phyloP scores from a whole-genome alignment of 345 rosid genomes.

The Clausena lansium region DNA sequence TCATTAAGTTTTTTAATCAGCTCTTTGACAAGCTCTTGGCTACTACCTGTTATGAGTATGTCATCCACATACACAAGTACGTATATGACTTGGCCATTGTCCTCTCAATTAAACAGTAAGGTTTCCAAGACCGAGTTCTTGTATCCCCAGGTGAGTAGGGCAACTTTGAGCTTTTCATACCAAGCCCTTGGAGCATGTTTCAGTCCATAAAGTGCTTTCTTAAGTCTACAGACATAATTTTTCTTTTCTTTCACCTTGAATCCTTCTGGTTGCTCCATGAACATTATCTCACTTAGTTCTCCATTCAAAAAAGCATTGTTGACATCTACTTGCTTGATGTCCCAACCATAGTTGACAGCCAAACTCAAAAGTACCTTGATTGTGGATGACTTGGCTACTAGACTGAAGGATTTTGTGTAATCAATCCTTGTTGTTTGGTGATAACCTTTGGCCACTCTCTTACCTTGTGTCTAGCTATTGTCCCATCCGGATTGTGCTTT shows the following conservation, averaged over 20 bases:
- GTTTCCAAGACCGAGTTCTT: not conserved
- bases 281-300: not conserved
- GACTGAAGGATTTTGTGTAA: not conserved
- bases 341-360: not conserved
- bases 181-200: not conserved
- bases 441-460: not conserved
- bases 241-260: not conserved
- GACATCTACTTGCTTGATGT: not conserved
- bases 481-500: not conserved
- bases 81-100: not conserved
- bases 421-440: not conserved
- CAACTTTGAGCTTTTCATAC: not conserved
- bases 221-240: no score
- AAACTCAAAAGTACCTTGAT: not conserved
- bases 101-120: not conserved
- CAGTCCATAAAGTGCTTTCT: no score
- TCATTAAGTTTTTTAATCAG: not conserved
- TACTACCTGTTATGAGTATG: no score
- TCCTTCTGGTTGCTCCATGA: not conserved
- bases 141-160: not conserved
- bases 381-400: not conserved
- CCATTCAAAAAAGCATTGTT: not conserved
- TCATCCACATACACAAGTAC: not conserved
- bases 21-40: not conserved
- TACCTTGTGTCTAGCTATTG: not conserved